Percentiles rank a stretch among this genome's conserved stretches.
Conservation (phyloP, 306 rosid species). For the Prunus kanzakura region DNA sequence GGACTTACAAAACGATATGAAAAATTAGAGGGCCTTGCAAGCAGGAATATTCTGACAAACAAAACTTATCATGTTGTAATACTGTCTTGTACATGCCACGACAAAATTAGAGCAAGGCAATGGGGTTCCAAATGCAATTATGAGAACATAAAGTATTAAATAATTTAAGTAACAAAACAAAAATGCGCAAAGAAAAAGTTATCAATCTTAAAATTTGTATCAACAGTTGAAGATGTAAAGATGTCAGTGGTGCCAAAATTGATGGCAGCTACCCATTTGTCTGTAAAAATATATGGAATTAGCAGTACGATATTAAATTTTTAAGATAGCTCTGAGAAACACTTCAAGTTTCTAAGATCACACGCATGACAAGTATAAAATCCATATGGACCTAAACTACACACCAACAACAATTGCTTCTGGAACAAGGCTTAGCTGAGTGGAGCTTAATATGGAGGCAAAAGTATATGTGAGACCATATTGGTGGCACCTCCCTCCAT, state of each 20-base stretch:
- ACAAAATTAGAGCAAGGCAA: neutral
- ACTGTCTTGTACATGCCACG: neutral
- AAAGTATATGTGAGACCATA: neutral
- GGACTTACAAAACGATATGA: neutral
- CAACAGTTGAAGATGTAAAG: neutral
- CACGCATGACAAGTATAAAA: neutral
- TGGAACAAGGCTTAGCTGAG: neutral
- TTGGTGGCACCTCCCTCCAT: too few species aligned
- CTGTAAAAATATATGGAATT: too few species aligned
- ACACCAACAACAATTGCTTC: neutral
- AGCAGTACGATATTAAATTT: too few species aligned
- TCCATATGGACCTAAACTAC: neutral
- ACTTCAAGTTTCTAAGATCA: neutral
- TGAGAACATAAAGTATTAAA: neutral
- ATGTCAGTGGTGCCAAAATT: neutral
- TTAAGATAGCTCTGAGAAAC: neutral
- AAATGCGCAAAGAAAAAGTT: neutral
- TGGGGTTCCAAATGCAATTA: neutral
- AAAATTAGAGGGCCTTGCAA: neutral
- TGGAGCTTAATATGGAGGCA: neutral
- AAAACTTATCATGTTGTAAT: neutral
- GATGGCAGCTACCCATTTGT: neutral
- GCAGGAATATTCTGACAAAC: neutral
- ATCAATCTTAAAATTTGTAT: too few species aligned
- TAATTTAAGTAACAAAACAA: neutral